These are phyloP conservation scores for Pseudoturritis turrita DNA, from an alignment of 345 rosid genomes.

Conservation along the genomic window DNA sequence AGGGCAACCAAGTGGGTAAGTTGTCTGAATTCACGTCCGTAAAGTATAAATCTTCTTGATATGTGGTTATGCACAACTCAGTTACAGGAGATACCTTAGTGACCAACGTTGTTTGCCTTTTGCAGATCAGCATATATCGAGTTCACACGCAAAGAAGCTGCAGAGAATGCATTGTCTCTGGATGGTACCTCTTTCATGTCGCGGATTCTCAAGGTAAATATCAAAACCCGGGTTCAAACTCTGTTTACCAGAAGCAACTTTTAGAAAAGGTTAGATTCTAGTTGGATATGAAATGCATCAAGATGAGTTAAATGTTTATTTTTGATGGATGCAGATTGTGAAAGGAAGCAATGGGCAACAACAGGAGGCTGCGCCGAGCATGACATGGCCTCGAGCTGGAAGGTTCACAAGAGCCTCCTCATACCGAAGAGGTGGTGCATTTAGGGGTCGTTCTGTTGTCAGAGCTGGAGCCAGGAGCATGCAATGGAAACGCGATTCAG, in stretches of 20 bases:
- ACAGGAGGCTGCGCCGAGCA: constrained; percentile 50
- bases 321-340: constrained; percentile 50
- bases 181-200: constrained; percentile 94
- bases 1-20: constrained; percentile 90
- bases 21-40: background rate
- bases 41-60: background rate
- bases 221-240: background rate
- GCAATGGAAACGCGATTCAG: constrained; percentile 88
- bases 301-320: background rate
- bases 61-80: background rate
- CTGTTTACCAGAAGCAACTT: background rate
- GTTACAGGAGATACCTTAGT: background rate
- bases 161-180: constrained; percentile 76
- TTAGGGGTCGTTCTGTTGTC: constrained; percentile 53
- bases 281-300: constrained; percentile 1
- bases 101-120: background rate
- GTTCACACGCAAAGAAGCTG: constrained; percentile 77
- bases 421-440: constrained; percentile 60
- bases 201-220: constrained; percentile 77
- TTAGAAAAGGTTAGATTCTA: background rate
- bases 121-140: constrained; percentile 93
- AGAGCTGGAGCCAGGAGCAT: constrained; percentile 81
- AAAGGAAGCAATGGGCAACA: constrained; percentile 58
- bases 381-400: constrained; percentile 61
- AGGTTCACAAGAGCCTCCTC: constrained; percentile 58